phyloP scores from a whole-genome alignment of 2,329 filamentous ascomycete genomes.

The Sordariomycetes sp. region DNA sequence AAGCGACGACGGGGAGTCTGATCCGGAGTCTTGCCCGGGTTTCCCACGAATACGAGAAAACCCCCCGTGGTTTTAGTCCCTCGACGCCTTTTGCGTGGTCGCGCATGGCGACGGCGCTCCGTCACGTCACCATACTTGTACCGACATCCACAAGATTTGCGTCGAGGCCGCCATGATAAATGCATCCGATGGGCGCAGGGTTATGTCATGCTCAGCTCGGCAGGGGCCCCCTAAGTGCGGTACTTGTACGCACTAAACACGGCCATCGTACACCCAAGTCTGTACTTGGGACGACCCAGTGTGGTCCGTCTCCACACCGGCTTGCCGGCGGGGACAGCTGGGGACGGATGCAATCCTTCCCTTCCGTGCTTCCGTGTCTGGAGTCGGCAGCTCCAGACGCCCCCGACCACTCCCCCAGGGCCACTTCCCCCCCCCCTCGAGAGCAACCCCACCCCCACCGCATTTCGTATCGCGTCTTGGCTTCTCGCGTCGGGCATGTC shows the following conservation, averaged over 20 bases:
- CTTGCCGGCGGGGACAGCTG: too few relatives aligned
- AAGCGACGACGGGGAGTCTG: too few relatives aligned
- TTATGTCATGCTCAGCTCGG: not conserved
- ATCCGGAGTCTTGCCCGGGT: too few relatives aligned
- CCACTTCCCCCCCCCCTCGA: not conserved
- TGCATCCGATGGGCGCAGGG: not conserved
- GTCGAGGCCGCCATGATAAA: not conserved
- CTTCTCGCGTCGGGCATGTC: not conserved
- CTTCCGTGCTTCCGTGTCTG: too few relatives aligned
- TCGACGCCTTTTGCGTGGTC: too few relatives aligned
- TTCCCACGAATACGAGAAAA: too few relatives aligned
- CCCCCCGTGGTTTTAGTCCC: too few relatives aligned
- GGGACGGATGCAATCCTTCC: too few relatives aligned
- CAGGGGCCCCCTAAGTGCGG: not conserved
- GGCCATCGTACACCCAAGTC: not conserved
- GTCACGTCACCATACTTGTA: not conserved
- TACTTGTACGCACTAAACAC: not conserved
- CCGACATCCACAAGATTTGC: not conserved
- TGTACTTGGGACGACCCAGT: not conserved
- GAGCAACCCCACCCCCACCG: not conserved
- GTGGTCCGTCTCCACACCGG: too few relatives aligned
- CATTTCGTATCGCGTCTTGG: not conserved
- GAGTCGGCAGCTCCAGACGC: too few relatives aligned
- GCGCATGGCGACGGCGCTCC: too few relatives aligned
- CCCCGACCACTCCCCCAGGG: not conserved